Base-by-base conservation (phyloP, 495 filamentous ascomycete species). In the Immersiella caudata region DNA sequence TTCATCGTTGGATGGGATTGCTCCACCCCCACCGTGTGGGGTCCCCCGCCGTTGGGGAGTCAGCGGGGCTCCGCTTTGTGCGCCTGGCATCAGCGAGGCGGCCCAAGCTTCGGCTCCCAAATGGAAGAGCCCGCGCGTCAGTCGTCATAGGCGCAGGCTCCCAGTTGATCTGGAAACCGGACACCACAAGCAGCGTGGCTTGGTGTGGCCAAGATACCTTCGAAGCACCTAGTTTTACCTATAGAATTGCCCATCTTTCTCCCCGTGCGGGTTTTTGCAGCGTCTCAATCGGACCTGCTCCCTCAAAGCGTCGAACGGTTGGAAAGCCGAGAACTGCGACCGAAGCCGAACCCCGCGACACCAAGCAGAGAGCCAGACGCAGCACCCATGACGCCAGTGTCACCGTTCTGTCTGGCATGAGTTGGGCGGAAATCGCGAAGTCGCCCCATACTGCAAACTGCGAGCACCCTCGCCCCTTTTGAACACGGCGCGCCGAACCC, bases 21-120 rank as follows among this genome's bases (percentile, higher is more conserved):
- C 26, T 33, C 12, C 57, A 60, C 57, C 57, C 57, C 57, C 20
- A 14, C 35, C 60, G 35, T 62, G 60, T 8, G 35, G n/a, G 5
- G 2, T 9, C 6, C 12, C 58, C 54, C 12, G 54, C n/a, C 5
- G n/a, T 57, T 57, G n/a, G 54, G 54, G 20, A 2, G 54, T 49
- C 35, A 27, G 57, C 29, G 35, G 25, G 26, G 33, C 54, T 40
- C 24, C 33, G 61, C 51, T 35, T 56, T 29, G 29, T 8, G 29
- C 29, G 29, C 29, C 29, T 33, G 29, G 29, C 29, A 33, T 33
- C 29, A 33, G 29, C 22, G 2, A 63, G 52, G 40, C 35, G 64
- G 67, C 64, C 66, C 62, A 63, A 71, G 69, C 69, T 66, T 71
- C 54, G 59, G 66, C 22, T 60, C 40, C 40, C 40, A 22, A 68